These are phyloP conservation scores for Aspergillus tanneri DNA, from an alignment of 2,329 filamentous ascomycete species.

Conservation along the genomic window DNA sequence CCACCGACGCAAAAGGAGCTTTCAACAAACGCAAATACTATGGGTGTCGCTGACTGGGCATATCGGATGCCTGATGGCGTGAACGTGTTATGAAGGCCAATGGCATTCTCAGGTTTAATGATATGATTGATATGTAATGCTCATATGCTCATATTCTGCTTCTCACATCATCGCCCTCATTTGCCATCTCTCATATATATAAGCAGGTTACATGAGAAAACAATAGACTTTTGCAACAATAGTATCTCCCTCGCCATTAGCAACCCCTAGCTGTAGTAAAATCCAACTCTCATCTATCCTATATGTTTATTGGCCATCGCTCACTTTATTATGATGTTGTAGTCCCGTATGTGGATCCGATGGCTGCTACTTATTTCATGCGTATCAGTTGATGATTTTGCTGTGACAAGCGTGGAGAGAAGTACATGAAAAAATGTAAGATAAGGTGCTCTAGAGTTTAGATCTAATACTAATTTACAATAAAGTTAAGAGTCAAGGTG, in stretches of 20 bases:
- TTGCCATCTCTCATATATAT: slow-evolving; percentile 8
- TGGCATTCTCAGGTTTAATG: slow-evolving; percentile 88
- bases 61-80: slow-evolving; percentile 71
- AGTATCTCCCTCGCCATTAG: too few species aligned
- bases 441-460: slow-evolving; percentile 20
- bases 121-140: slow-evolving; percentile 72
- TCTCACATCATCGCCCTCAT: slow-evolving; percentile 1
- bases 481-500: slow-evolving; percentile 17
- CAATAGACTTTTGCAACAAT: too few species aligned
- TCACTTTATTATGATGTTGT: too few species aligned
- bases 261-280: too few species aligned
- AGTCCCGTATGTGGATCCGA: too few species aligned
- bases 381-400: slow-evolving; percentile 4
- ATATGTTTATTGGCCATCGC: too few species aligned
- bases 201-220: too few species aligned
- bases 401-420: slow-evolving; percentile 24
- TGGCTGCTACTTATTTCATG: too few species aligned
- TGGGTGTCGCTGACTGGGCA: slow-evolving; percentile 40
- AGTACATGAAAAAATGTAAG: slow-evolving; percentile 15
- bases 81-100: slow-evolving; percentile 80
- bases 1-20: slow-evolving; percentile 26
- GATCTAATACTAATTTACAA: slow-evolving; percentile 38
- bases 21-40: slow-evolving; percentile 24
- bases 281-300: too few species aligned
- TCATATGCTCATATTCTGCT: slow-evolving; percentile 2